These are phyloP conservation scores for Pelargonium australe DNA, from an alignment of 441 rosid species.

Conservation along the genomic window DNA sequence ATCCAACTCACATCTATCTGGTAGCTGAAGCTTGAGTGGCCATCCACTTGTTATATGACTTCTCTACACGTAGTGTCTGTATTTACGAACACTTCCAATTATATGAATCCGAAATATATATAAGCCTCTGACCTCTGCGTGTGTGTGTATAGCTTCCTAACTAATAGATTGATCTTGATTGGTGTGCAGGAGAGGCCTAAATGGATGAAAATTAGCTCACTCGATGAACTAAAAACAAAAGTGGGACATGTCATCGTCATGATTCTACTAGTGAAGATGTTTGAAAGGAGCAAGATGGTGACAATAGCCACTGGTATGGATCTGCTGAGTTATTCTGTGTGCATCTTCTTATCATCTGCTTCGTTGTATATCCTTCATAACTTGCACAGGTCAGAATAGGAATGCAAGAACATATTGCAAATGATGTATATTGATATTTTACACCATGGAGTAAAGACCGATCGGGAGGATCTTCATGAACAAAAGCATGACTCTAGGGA, in stretches of 20 bases:
- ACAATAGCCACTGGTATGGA: conserved; percentile 67
- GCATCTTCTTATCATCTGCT: conserved; percentile 82
- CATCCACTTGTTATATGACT: too few relatives aligned
- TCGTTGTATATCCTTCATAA: conserved; percentile 78
- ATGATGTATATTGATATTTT: not conserved
- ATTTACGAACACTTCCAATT: too few relatives aligned
- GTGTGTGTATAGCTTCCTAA: not conserved
- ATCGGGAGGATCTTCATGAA: not conserved
- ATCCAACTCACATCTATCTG: too few relatives aligned
- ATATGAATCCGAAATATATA: too few relatives aligned
- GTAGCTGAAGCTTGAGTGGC: too few relatives aligned
- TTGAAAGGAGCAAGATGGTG: conserved; percentile 93
- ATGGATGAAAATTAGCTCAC: conserved; percentile 90
- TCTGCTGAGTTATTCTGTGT: conserved; percentile 69
- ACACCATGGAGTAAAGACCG: not conserved
- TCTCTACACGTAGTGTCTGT: too few relatives aligned
- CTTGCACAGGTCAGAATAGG: conserved; percentile 59
- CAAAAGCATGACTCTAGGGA: not conserved
- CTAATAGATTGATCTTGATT: not conserved
- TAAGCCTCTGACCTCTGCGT: too few relatives aligned
- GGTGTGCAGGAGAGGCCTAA: conserved; percentile 62
- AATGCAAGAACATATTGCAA: not conserved
- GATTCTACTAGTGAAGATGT: conserved; percentile 93
- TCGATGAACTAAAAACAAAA: conserved; percentile 81
- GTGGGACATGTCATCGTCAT: conserved; percentile 90